These are phyloP conservation scores for Hortiboletus flavorubellus DNA, from an alignment of 768 basidiomycete species.

Conservation along the genomic window DNA sequence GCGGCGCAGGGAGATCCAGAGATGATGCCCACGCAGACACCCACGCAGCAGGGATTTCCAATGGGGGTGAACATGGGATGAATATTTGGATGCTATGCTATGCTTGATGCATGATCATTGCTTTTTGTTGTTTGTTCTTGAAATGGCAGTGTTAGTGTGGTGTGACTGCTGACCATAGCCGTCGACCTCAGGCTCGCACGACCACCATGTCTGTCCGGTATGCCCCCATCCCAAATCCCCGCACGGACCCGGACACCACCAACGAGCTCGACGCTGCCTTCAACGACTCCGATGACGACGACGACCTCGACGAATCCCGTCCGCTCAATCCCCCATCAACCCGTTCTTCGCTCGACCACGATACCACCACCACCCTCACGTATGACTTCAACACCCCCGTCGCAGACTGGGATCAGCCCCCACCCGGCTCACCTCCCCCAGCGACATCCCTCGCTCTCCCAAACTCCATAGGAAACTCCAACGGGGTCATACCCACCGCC, in stretches of 20 bases:
- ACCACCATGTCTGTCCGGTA: conserved; percentile 54
- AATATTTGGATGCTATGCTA: not conserved
- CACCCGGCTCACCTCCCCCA: conserved; percentile 77
- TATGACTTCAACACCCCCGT: conserved; percentile 77
- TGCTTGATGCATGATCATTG: not conserved
- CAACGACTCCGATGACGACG: conserved; percentile 72
- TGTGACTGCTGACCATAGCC: not conserved
- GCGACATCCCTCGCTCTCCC: conserved; percentile 63
- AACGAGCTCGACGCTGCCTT: conserved; percentile 87
- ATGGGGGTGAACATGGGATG: conserved; percentile 15
- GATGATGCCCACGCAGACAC: conserved; percentile 15
- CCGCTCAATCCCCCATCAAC: conserved; percentile 47
- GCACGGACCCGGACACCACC: conserved; percentile 43
- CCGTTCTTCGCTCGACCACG: conserved; percentile 1
- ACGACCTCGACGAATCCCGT: conserved; percentile 42
- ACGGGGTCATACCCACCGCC: conserved; percentile 60
- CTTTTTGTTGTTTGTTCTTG: not conserved
- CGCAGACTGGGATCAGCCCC: conserved; percentile 71
- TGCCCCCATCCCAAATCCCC: conserved; percentile 62
- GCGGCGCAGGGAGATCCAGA: conserved; percentile 6
- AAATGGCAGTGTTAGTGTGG: conserved; percentile 11
- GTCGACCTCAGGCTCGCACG: too few species aligned
- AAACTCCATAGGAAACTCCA: conserved; percentile 71
- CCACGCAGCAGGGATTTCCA: conserved; percentile 22
- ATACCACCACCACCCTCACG: conserved; percentile 32